Percentiles rank a stretch among this genome's conserved stretches.
These are phyloP conservation scores for Penicillium crystallinum DNA, from an alignment of 495 filamentous ascomycete genomes.

Conservation along the genomic window DNA sequence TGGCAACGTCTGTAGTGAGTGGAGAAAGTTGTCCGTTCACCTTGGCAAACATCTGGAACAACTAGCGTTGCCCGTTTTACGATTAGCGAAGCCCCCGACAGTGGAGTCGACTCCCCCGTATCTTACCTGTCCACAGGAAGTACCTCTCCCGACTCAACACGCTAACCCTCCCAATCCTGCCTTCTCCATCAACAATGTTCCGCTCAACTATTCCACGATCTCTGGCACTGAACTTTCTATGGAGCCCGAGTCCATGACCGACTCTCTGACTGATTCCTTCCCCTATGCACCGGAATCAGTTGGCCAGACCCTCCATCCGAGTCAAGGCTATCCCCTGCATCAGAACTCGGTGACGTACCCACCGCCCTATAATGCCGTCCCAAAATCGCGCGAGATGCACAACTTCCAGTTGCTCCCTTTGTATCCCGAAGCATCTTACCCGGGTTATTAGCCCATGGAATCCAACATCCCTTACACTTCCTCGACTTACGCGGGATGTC, in stretches of 20 bases:
- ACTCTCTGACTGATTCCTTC: slow-evolving; percentile 16
- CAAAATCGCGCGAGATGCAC: slow-evolving; percentile 18
- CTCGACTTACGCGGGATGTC: slow-evolving; percentile 15
- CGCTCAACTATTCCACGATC: slow-evolving; percentile 21
- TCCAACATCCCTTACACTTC: slow-evolving; percentile 14
- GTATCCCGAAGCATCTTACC: slow-evolving; percentile 13
- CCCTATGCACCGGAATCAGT: slow-evolving; percentile 8
- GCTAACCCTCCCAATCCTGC: slow-evolving; percentile 8
- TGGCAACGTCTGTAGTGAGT: slow-evolving; percentile 70
- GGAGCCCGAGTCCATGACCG: slow-evolving; percentile 25
- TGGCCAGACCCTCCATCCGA: slow-evolving; percentile 13
- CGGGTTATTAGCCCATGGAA: slow-evolving; percentile 16
- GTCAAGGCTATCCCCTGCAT: slow-evolving; percentile 25
- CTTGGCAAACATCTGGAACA: slow-evolving; percentile 96
- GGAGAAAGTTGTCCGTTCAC: slow-evolving; percentile 94
- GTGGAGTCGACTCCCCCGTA: too few relatives aligned
- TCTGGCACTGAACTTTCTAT: slow-evolving; percentile 25
- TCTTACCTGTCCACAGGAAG: too few relatives aligned
- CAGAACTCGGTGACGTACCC: slow-evolving; percentile 37
- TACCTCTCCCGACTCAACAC: slow-evolving; percentile 15
- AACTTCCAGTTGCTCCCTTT: slow-evolving; percentile 14
- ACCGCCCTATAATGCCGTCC: slow-evolving; percentile 32
- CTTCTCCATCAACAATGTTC: slow-evolving; percentile 10
- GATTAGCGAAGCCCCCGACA: slow-evolving; percentile 61
- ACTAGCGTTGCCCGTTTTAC: slow-evolving; percentile 79